Base-by-base conservation (phyloP, 768 basidiomycete species). In the Suillus cothurnatus region DNA sequence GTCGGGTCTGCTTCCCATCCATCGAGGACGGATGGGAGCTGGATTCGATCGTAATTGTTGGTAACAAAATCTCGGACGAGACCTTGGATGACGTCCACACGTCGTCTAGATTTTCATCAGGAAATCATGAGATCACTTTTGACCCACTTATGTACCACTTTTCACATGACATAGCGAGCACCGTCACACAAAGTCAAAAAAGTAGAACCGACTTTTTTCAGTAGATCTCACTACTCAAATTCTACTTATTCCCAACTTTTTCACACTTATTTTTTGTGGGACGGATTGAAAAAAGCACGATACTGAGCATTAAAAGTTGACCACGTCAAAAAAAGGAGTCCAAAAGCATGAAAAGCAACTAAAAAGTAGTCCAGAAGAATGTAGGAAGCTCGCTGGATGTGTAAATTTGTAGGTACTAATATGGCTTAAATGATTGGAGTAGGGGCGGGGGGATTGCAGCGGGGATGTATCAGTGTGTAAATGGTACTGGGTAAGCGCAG, bases 1-100 rank as follows among this genome's bases (percentile, higher is more conserved):
- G 90, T 84, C 14, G 87, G 83, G 31, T 91, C 81, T 39, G 88
- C 87, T 66, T 92, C 85, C 94, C 94, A 97, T 26, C 93, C 94
- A 47, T 84, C 80, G 6, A 97, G 78, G 19, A 81, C 82, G 7
- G 90, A 91, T 8, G 92, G 90, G 21, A 93, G 81, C 53, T 85
- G 82, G 39, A 97, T 82, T n/a, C 87, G 84, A 57, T 88, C 85
- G 62, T 89, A 87, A 11, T 90, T 88, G 21, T 78, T 72, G 21
- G 76, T 73, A 49, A 88, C 78, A 68, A 79, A 93, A 28, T 84
- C 74, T 61, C 84, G 79, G 8, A 95, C 88, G 52, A 85, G 80
- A 53, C 80, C 83, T 63, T 89, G 82, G 66, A 96, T 87, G 32
- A 88, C 86, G 64, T 95, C 92, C 76, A 92, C 87, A 19, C 92